Conservation (phyloP, 176 grass and related monocot species). For the Eleusine coracana region DNA sequence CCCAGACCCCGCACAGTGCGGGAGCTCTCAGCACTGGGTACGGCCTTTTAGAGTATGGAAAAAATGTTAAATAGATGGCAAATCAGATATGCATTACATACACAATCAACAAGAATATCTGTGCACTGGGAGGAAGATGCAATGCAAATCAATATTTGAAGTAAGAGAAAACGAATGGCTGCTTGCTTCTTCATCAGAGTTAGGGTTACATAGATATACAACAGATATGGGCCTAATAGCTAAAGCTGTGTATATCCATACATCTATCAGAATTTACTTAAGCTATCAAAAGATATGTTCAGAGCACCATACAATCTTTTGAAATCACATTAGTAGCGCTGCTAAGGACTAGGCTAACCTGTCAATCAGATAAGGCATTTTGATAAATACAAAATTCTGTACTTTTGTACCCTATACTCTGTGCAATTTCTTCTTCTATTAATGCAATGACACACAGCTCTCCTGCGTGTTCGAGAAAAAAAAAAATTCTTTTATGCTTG, state of each 20-base stretch:
- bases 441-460: too few species aligned
- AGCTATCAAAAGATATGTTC: neutral
- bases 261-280: neutral
- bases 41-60: neutral
- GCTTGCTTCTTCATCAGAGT: too few species aligned
- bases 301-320: conserved; percentile 19
- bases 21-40: too few species aligned
- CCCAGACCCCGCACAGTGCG: too few species aligned
- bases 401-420: too few species aligned
- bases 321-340: conserved; percentile 12
- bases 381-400: neutral
- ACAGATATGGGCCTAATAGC: too few species aligned
- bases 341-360: neutral
- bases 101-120: conserved; percentile 1
- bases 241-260: too few species aligned
- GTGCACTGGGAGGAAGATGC: neutral
- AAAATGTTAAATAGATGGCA: neutral
- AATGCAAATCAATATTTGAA: neutral
- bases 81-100: conserved; percentile 16
- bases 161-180: too few species aligned
- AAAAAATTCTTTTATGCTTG: neutral
- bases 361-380: conserved; percentile 23
- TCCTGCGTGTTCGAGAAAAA: too few species aligned
- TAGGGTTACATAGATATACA: too few species aligned
- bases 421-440: too few species aligned